Evolutionary conservation across 352 stramenopile species (phyloP).

Genomic region (Phytophthora nicotianae): DNA sequence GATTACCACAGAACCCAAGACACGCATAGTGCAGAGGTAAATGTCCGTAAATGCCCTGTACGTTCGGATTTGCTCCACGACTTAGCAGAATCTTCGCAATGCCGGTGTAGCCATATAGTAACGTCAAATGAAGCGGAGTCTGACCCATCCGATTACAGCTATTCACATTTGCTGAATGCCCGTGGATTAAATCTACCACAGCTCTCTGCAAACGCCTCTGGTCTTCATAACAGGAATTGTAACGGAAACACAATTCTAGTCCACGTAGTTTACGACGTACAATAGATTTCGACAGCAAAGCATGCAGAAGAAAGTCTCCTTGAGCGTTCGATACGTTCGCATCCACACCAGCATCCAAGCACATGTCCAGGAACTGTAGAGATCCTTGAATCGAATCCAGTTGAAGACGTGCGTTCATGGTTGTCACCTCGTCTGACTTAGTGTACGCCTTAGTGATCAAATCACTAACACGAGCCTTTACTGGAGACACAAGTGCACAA

Average conservation of each 20-base stretch:
- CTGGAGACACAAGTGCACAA: slow-evolving; percentile 48
- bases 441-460: slow-evolving; percentile 25
- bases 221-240: slow-evolving; percentile 47
- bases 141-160: slow-evolving; percentile 67
- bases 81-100: slow-evolving; percentile 49
- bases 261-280: slow-evolving; percentile 62
- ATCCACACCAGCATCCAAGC: slow-evolving; percentile 48
- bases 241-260: slow-evolving; percentile 62
- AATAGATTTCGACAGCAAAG: slow-evolving; percentile 53
- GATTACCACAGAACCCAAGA: slow-evolving; percentile 52
- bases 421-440: neutral
- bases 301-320: slow-evolving; percentile 71
- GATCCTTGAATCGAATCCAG: slow-evolving; percentile 46
- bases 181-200: slow-evolving; percentile 42
- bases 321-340: slow-evolving; percentile 65
- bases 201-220: slow-evolving; percentile 22
- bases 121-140: slow-evolving; percentile 64
- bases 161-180: slow-evolving; percentile 49
- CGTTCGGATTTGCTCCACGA: slow-evolving; percentile 63
- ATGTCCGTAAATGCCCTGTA: slow-evolving; percentile 57
- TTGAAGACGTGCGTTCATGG: slow-evolving; percentile 14
- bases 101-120: slow-evolving; percentile 63
- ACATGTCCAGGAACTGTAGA: slow-evolving; percentile 39
- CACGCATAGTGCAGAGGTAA: slow-evolving; percentile 75
- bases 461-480: slow-evolving; percentile 18